These are phyloP conservation scores for Scedosporium minutisporum DNA, from an alignment of 2,329 filamentous ascomycete species.

Conservation along the genomic window DNA sequence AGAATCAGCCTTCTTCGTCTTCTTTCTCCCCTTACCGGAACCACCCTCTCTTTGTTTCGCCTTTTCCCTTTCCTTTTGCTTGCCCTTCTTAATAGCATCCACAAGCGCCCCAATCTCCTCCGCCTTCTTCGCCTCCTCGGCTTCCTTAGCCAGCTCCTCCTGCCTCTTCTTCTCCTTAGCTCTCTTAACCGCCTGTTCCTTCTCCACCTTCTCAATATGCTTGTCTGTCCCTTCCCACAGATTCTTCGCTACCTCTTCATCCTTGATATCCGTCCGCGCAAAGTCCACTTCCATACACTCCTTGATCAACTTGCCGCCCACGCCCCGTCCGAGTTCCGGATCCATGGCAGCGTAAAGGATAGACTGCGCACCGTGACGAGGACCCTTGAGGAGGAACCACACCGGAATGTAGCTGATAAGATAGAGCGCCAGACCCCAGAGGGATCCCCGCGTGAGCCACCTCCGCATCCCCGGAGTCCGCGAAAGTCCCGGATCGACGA, in stretches of 20 bases:
- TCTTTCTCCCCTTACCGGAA: conserved; percentile 18
- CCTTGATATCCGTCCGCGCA: conserved; percentile 61
- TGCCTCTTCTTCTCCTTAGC: conserved; percentile 27
- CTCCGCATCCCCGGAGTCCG: conserved; percentile 80
- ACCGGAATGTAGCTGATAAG: conserved; percentile 67
- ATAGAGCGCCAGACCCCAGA: conserved; percentile 72
- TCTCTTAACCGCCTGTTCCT: conserved; percentile 57
- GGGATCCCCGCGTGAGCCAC: conserved; percentile 76
- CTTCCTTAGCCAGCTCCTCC: conserved; percentile 23
- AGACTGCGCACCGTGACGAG: conserved; percentile 74
- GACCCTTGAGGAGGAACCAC: conserved; percentile 83
- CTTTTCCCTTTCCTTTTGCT: conserved; percentile 19
- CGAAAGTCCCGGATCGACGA: conserved; percentile 77
- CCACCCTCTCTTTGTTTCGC: conserved; percentile 22
- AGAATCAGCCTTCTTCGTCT: conserved; percentile 19
- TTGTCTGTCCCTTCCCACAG: conserved; percentile 85
- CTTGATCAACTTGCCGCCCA: conserved; percentile 69
- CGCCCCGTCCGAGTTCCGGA: conserved; percentile 50
- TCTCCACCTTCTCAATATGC: conserved; percentile 74
- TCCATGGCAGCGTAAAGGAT: conserved; percentile 85
- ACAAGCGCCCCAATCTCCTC: conserved; percentile 26
- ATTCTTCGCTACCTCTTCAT: conserved; percentile 71
- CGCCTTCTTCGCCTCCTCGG: conserved; percentile 20
- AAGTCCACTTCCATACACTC: conserved; percentile 74
- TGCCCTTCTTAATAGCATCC: conserved; percentile 26